A percentile compares a stretch with the other conserved stretches of the same genome.
Conservation (phyloP, 805 yeast species). For the Dipodascopsis tothii region DNA sequence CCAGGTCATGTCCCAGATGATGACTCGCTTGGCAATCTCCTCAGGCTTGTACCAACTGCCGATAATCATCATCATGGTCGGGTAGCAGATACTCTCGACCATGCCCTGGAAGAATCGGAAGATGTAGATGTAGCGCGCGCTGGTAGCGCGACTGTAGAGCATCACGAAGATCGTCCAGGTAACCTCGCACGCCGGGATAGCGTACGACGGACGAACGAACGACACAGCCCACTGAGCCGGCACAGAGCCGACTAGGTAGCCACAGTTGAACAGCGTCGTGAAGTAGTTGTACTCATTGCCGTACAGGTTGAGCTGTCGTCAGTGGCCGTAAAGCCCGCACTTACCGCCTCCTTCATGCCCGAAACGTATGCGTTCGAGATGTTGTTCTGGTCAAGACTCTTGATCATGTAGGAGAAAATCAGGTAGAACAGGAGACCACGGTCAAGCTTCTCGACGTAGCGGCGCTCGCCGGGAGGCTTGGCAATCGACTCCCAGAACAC, state of each 20-base stretch:
- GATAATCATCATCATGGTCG: conserved; percentile 35
- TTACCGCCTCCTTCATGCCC: conserved; percentile 51
- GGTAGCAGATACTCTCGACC: conserved; percentile 30
- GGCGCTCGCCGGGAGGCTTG: conserved; percentile 28
- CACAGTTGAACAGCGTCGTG: conserved; percentile 38
- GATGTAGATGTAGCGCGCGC: conserved; percentile 34
- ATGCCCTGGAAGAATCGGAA: conserved; percentile 40
- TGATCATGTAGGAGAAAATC: conserved; percentile 37
- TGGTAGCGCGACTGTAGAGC: conserved; percentile 30
- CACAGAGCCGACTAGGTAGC: conserved; percentile 35
- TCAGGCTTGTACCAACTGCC: conserved; percentile 38
- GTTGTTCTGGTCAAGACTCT: conserved; percentile 54
- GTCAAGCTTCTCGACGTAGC: conserved; percentile 33
- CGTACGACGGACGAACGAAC: conserved; percentile 21
- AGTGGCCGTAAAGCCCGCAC: conserved; percentile 51
- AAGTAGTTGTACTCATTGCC: conserved; percentile 44
- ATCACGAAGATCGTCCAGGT: conserved; percentile 35
- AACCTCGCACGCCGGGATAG: conserved; percentile 25
- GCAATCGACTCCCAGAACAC: conserved; percentile 18
- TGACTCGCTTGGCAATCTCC: conserved; percentile 39
- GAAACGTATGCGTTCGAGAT: conserved; percentile 59
- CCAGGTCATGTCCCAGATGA: conserved; percentile 36
- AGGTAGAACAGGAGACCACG: conserved; percentile 30
- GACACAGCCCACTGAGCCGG: conserved; percentile 31
- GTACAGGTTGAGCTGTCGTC: conserved; percentile 21